Base-by-base conservation (phyloP, 2,329 filamentous ascomycete genomes). In the Sphaceloma murrayae region DNA sequence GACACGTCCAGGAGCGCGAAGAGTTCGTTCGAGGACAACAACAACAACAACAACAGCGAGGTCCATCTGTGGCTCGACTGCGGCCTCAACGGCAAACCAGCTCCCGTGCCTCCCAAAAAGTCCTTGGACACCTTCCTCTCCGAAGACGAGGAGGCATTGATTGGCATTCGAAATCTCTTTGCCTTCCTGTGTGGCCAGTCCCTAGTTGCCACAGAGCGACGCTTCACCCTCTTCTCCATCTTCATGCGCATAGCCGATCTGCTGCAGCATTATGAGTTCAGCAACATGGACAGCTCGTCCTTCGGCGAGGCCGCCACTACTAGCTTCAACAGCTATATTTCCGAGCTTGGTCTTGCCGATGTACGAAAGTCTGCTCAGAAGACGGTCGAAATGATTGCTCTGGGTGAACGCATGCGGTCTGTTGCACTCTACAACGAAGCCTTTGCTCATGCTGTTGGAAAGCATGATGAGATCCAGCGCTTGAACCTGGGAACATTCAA, bases 371-470 rank as follows among this genome's bases (percentile, higher is more conserved):
- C 85, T 58, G 75, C 82, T 18, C 86, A 94, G 58, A 93, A 91
- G 70, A 94, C 85, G 0, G 71, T 96, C 17, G 86, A 96, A 62
- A 84, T 81, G 0, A 73, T 96, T 34, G 74, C 96, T n/a, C 69
- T 98, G 8, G 88, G 85, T 46, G 89, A 98, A 64, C 76, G 77
- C 27, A 84, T 96, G 78, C 80, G 80, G 47, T 94, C 77, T 36
- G 76, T 81, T 55, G 73, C 80, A 5, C 72, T 98, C 2, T 96
- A 94, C 64, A 85, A 85, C 47, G 87, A 95, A 62, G 86, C 85
- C 0, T 96, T 95, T 56, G 79, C 87, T 4, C 91, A 96, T 61
- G 86, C 81, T 0, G 86, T 85, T 7, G 91, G 89, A 39, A 93
- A 91, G 62, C 85, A 74, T 50, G 70, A 89, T 48, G 75, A 84